Evolutionary conservation across 768 basidiomycete genomes (phyloP), one percentile per base, ranked within the genome.

Genomic region (Amanita pallidorosea): DNA sequence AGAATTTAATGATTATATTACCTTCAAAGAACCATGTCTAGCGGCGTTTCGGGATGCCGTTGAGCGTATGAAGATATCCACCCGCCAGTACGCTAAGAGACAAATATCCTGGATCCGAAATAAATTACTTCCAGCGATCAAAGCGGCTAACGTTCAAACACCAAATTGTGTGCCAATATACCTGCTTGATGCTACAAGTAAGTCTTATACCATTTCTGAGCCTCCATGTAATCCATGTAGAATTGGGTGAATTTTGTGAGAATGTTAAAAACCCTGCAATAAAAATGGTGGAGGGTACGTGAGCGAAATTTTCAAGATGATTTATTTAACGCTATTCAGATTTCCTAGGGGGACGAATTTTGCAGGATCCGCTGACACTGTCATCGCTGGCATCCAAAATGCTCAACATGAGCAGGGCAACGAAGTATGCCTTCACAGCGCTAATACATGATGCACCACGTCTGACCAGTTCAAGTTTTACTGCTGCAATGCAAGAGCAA

Each of bases 71-170:
- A 96, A 97, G 63, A 65, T 76, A 0, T 83, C 86, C 0, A 99
- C 94, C 7, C 72, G 86, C 18, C 85, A 92, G 65, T 99, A 98
- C 62, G 90, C 96, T 0, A 90, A 87, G 61, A 73, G 84, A 35
- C 96, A 99, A 63, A 73, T 94, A 37, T 81, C 84, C 33, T 99
- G 96, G 96, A 83, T 98, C 43, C 75, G 80, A 35, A 90, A 90
- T 61, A 95, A 96, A 65, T 66, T 98, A 12, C 64, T 96, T 33
- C 94, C 93, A 2, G 82, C 78, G 3, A 67, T 85, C 12, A 61
- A 73, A 31, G 68, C 72, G 9, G 73, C 78, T 7, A 78, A 80
- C 15, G 7, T 50, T 56, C 59, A 8, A 56, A 67, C 17, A 66
- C 51, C 63, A 7, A 53, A 53, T 45, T 53, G 38, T 31, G 65